Evolutionary conservation across 805 yeast species (phyloP).

Genomic region (Starmerella floricola): DNA sequence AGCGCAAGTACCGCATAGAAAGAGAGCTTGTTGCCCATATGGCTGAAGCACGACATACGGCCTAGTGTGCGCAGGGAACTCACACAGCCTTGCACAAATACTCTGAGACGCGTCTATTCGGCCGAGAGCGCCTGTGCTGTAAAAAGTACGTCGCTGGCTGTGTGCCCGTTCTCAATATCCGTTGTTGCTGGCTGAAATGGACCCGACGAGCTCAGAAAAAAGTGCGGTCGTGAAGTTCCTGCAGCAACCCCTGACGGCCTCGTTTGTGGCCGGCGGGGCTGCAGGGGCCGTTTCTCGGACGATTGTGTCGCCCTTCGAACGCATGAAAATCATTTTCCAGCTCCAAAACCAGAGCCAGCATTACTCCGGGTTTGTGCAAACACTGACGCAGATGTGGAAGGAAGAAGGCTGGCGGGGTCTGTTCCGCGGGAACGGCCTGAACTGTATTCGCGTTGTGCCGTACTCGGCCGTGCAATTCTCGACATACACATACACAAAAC

Average conservation of each 20-base stretch:
- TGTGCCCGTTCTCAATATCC: neutral
- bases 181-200: neutral
- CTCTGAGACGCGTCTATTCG: no score
- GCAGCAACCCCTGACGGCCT: constrained; percentile 38
- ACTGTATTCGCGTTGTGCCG: constrained; percentile 83
- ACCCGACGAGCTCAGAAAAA: neutral
- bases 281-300: constrained; percentile 95
- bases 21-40: no score
- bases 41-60: no score
- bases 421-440: constrained; percentile 81
- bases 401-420: constrained; percentile 90
- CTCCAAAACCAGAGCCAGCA: constrained; percentile 53
- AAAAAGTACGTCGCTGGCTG: no score
- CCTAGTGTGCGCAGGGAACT: no score
- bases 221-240: constrained; percentile 1
- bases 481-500: constrained; percentile 49
- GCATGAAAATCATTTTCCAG: constrained; percentile 85
- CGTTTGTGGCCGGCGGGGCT: constrained; percentile 87
- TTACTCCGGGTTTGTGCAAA: constrained; percentile 55
- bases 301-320: constrained; percentile 85
- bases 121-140: no score
- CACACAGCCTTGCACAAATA: no score
- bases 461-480: constrained; percentile 90
- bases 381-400: constrained; percentile 63
- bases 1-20: no score